Evolutionary conservation across 345 rosid species (phyloP).

Genomic region (Microthlaspi erraticum): DNA sequence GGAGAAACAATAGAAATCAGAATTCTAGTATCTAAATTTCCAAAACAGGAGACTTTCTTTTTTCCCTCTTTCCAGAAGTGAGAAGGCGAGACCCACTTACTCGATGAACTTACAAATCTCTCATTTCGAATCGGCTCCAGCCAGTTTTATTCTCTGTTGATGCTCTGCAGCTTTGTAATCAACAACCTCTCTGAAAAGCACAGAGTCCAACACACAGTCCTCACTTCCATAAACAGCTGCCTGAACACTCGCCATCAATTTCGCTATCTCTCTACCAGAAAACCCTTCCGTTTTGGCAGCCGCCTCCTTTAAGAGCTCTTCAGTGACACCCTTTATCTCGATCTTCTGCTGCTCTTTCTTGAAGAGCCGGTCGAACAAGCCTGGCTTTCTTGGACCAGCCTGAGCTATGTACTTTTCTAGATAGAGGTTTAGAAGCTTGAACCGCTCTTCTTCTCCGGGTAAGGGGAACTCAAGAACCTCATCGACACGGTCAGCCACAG

Average conservation of each 20-base stretch:
- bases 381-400: slow-evolving; percentile 68
- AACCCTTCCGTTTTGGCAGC: slow-evolving; percentile 87
- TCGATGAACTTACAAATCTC: background rate
- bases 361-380: slow-evolving; percentile 62
- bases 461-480: slow-evolving; percentile 90
- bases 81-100: slow-evolving; percentile 13
- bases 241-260: slow-evolving; percentile 92
- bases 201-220: slow-evolving; percentile 76
- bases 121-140: slow-evolving; percentile 45
- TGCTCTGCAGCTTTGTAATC: slow-evolving; percentile 96
- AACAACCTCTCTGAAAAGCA: slow-evolving; percentile 83
- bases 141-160: slow-evolving; percentile 81
- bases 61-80: slow-evolving; percentile 7
- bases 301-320: slow-evolving; percentile 80
- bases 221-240: slow-evolving; percentile 95
- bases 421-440: slow-evolving; percentile 81
- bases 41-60: background rate
- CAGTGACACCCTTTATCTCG: slow-evolving; percentile 76
- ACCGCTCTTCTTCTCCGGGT: slow-evolving; percentile 84
- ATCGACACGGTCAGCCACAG: slow-evolving; percentile 89
- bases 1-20: slow-evolving; percentile 31
- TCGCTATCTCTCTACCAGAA: slow-evolving; percentile 94
- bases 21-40: slow-evolving; percentile 25
- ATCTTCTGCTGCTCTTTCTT: slow-evolving; percentile 71
- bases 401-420: slow-evolving; percentile 86